Percentiles rank a stretch among this genome's conserved stretches.
phyloP scores from a whole-genome alignment of 1,284 basidiomycete genomes.

The Golubevia sp. region DNA sequence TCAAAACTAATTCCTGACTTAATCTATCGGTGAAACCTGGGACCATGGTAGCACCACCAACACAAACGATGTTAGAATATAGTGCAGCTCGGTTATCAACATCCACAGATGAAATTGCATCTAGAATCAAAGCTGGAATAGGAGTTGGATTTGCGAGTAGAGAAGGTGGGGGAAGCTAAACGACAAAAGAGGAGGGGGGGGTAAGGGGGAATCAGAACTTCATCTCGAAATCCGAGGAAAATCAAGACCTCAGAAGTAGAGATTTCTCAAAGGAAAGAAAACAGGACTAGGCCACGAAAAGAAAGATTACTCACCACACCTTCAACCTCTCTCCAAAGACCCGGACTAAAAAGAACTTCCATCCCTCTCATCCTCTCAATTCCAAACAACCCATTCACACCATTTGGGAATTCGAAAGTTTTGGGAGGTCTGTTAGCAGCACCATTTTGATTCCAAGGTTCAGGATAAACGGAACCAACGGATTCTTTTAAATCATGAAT shows the following conservation, averaged over 20 bases:
- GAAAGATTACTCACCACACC: too few relatives aligned
- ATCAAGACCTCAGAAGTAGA: too few relatives aligned
- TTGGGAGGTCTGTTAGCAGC: constrained; percentile 16
- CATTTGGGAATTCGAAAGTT: constrained; percentile 58
- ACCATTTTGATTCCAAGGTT: constrained; percentile 46
- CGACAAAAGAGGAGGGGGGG: too few relatives aligned
- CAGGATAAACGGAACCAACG: constrained; percentile 44
- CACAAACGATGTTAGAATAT: constrained; percentile 54
- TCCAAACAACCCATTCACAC: constrained; percentile 52
- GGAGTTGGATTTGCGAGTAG: not conserved
- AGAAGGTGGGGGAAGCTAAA: not conserved
- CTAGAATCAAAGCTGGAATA: constrained; percentile 25
- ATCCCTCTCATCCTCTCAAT: constrained; percentile 47
- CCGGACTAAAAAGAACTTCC: constrained; percentile 51
- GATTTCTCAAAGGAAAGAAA: too few relatives aligned
- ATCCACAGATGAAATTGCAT: constrained; percentile 47
- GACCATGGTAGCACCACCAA: constrained; percentile 45
- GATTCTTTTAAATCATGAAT: constrained; percentile 58
- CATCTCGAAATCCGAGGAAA: too few relatives aligned
- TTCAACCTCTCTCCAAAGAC: constrained; percentile 22
- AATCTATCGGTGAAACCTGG: constrained; percentile 50
- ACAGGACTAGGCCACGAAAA: too few relatives aligned
- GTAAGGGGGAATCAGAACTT: too few relatives aligned
- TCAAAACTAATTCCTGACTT: constrained; percentile 47
- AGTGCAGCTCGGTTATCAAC: constrained; percentile 51